Conservation (phyloP, 225 moss, liverwort and hornwort species). For the Physcomitrium patens region DNA sequence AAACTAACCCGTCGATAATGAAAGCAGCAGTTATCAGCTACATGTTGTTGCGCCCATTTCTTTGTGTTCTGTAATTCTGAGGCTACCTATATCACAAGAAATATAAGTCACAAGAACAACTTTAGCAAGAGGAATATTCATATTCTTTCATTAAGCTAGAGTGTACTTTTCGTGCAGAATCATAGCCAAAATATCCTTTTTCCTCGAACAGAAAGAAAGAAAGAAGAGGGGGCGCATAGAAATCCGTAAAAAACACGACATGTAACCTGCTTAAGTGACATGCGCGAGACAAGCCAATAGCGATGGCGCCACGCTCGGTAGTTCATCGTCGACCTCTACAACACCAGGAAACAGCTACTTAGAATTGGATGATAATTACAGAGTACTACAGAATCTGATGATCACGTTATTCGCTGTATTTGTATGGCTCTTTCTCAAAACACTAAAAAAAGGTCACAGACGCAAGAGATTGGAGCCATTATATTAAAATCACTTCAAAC, state of each 20-base stretch:
- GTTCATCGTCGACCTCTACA: constrained; percentile 97
- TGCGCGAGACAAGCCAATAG: constrained; percentile 92
- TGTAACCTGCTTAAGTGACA: constrained; percentile 85
- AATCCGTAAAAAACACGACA: constrained; percentile 14
- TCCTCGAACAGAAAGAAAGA: constrained; percentile 3
- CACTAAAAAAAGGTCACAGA: not conserved
- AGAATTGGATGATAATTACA: not conserved
- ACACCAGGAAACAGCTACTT: constrained; percentile 17
- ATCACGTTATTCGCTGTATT: not conserved
- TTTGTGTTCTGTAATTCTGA: constrained; percentile 84
- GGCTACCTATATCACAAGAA: constrained; percentile 59
- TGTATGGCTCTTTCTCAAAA: constrained; percentile 16
- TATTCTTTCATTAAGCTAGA: constrained; percentile 13
- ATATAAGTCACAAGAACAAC: constrained; percentile 7
- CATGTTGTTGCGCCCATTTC: constrained; percentile 83
- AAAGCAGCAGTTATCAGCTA: constrained; percentile 96
- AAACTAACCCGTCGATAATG: constrained; percentile 91
- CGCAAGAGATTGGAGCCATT: constrained; percentile 8
- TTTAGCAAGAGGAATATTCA: constrained; percentile 9
- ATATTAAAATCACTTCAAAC: constrained; percentile 6
- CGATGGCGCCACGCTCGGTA: constrained; percentile 99
- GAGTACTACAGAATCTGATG: constrained; percentile 15
- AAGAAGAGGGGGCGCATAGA: not conserved
- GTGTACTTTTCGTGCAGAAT: constrained; percentile 1
- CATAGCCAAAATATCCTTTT: not conserved